phyloP scores from a whole-genome alignment of 2,329 filamentous ascomycete genomes.

The Paraphaeosphaeria minitans region DNA sequence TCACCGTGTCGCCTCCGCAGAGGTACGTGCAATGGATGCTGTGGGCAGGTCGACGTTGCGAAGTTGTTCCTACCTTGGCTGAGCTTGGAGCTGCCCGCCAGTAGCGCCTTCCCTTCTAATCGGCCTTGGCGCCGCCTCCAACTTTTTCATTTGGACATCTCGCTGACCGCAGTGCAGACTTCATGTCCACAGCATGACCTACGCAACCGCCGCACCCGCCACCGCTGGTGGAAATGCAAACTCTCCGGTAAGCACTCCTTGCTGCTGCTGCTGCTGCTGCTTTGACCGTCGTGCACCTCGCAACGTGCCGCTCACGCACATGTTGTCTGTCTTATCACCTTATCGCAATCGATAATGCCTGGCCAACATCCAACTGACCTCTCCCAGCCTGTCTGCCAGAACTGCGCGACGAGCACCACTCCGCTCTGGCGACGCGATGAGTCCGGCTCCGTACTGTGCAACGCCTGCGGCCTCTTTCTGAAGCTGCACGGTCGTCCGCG shows the following conservation, averaged over 20 bases:
- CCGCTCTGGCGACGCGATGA: constrained; percentile 98
- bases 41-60: background rate
- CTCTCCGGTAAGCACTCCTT: constrained; percentile 57
- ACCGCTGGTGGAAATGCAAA: constrained; percentile 68
- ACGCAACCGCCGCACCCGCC: constrained; percentile 67
- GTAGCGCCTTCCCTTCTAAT: constrained; percentile 35
- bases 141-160: constrained; percentile 38
- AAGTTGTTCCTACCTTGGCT: background rate
- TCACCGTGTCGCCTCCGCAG: constrained; percentile 32
- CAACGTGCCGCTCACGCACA: constrained; percentile 19
- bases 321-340: constrained; percentile 42
- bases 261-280: constrained; percentile 5
- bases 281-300: background rate
- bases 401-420: constrained; percentile 93
- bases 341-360: constrained; percentile 49
- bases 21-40: constrained; percentile 29
- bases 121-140: constrained; percentile 38
- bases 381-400: constrained; percentile 91
- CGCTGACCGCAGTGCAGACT: constrained; percentile 41
- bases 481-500: constrained; percentile 94
- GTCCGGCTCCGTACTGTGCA: constrained; percentile 92
- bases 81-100: constrained; percentile 18
- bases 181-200: constrained; percentile 61
- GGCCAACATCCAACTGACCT: constrained; percentile 47
- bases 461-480: constrained; percentile 95